Evolutionary conservation across 306 rosid species (phyloP), one percentile per base, ranked within the genome.

Genomic region (Prosopis cineraria): DNA sequence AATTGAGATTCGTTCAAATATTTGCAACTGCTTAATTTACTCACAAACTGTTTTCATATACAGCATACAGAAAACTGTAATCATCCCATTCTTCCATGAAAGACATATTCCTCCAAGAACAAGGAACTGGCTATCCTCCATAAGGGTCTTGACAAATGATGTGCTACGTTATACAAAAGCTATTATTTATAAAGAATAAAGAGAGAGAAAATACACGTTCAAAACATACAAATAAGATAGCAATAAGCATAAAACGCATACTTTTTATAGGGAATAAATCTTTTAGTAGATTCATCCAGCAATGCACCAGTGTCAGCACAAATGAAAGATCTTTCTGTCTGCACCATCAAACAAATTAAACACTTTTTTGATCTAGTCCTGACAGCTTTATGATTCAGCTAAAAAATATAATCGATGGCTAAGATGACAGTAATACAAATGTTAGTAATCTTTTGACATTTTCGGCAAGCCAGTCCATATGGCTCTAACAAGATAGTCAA

Each of bases 241-340:
- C 27, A 52, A 71, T 30, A 47, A 59, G 76, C 55, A 71, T 34
- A 76, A 73, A 60, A 79, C 27, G 52, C 88, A 65, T 90, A 94
- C 98, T 70, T 88, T 82, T 86, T 89, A 84, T 92, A 95, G 34
- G 87, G 85, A 78, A 85, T 89, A 82, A 85, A 82, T 47, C 88
- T 85, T 82, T 69, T 85, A 30, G 83, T 50, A 81, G 97, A 73
- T 53, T 74, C 88, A 67, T 79, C 86, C 72, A 95, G 77, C 89
- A 95, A 74, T 48, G 98, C 97, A 71, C 96, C 98, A 66, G 98
- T 95, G 85, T 95, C 98, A 30, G 85, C 85, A 88, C 98, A 95
- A 75, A 91, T 78, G 81, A 92, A 85, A 69, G 87, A 80, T 88
- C 97, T 85, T 84, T 92, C 98, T 70, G 79, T 66, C 98, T 94